Evolutionary conservation across 2,329 filamentous ascomycete genomes (phyloP).

Genomic region (Capronia americana): DNA sequence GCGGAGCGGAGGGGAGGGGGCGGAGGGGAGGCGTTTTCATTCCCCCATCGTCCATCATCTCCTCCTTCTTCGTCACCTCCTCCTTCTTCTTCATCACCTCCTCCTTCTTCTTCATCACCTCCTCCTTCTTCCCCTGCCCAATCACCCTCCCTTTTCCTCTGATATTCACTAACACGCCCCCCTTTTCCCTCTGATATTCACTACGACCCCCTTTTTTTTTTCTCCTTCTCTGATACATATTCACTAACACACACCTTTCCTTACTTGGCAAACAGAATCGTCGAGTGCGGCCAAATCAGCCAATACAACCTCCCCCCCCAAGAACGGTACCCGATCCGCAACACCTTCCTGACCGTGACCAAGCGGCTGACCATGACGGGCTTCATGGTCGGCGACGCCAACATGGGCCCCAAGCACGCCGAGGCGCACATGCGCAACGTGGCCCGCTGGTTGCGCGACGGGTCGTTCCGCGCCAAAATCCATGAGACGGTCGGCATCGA

Average conservation of each 20-base stretch:
- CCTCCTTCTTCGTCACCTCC: background rate
- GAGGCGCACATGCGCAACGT: slow-evolving; percentile 78
- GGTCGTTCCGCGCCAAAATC: slow-evolving; percentile 75
- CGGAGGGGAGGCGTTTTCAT: background rate
- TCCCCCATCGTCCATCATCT: too few species aligned
- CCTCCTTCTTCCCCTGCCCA: too few species aligned
- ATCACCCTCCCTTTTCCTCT: too few species aligned
- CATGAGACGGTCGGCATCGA: slow-evolving; percentile 78
- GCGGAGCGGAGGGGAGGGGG: too few species aligned
- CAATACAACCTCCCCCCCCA: slow-evolving; percentile 71
- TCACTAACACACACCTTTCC: background rate
- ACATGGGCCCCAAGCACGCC: slow-evolving; percentile 70
- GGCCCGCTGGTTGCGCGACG: slow-evolving; percentile 74
- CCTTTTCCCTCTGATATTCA: too few species aligned
- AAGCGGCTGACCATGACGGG: slow-evolving; percentile 74
- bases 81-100: background rate
- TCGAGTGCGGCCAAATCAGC: slow-evolving; percentile 60
- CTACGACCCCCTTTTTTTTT: too few species aligned
- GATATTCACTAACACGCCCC: too few species aligned
- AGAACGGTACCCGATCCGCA: slow-evolving; percentile 70
- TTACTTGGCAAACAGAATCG: slow-evolving; percentile 23
- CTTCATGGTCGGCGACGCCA: slow-evolving; percentile 72
- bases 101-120: background rate
- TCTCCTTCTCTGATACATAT: too few species aligned
- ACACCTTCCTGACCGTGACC: slow-evolving; percentile 67